These are phyloP conservation scores for Saccharomyces kudriavzevii DNA, from an alignment of 805 yeast genomes.

Conservation along the genomic window DNA sequence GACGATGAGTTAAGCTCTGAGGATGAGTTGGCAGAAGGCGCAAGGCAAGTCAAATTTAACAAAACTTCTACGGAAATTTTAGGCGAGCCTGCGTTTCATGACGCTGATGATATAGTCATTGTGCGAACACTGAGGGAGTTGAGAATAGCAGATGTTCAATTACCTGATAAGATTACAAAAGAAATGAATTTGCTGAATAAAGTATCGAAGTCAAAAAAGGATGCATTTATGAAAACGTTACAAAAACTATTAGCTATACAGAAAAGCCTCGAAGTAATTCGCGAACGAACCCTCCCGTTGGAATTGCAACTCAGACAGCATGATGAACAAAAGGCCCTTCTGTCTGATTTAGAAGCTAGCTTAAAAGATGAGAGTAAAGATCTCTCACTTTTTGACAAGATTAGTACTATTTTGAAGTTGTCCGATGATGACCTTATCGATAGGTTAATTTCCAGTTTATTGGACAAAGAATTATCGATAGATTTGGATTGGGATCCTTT, in stretches of 20 bases:
- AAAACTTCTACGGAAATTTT: constrained; percentile 3
- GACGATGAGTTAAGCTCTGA: constrained; percentile 11
- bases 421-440: constrained; percentile 14
- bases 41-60: constrained; percentile 8
- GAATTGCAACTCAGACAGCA: constrained; percentile 3
- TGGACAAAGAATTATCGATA: constrained; percentile 4
- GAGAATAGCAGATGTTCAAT: background rate
- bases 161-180: background rate
- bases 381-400: background rate
- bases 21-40: constrained; percentile 6
- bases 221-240: constrained; percentile 1
- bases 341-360: constrained; percentile 2
- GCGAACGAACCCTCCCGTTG: constrained; percentile 3
- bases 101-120: background rate
- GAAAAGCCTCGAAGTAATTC: background rate
- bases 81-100: background rate
- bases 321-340: constrained; percentile 2
- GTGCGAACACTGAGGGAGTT: constrained; percentile 1
- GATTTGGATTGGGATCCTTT: constrained; percentile 5
- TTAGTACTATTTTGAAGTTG: constrained; percentile 10
- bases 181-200: background rate
- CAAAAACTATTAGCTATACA: background rate
- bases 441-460: constrained; percentile 8
- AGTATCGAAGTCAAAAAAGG: background rate
- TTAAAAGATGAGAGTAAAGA: background rate